Conservation (phyloP, 805 yeast species). For the Monosporozyma servazzii region DNA sequence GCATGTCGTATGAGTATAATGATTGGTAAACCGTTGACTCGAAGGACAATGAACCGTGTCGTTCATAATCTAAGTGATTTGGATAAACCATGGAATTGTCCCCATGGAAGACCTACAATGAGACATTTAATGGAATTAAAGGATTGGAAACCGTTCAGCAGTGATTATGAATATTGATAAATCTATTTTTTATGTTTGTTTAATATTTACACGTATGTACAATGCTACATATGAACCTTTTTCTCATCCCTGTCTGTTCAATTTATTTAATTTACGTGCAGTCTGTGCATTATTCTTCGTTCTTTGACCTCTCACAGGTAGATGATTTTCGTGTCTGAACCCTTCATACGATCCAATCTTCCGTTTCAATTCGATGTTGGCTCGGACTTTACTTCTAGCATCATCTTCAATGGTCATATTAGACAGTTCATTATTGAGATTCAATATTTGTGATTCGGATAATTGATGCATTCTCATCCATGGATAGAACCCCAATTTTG, state of each 20-base stretch:
- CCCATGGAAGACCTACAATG: slow-evolving; percentile 97
- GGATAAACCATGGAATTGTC: slow-evolving; percentile 94
- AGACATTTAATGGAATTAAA: slow-evolving; percentile 68
- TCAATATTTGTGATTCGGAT: slow-evolving; percentile 76
- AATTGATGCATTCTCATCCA: slow-evolving; percentile 90
- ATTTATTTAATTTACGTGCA: slow-evolving; percentile 74
- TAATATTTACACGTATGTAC: background rate
- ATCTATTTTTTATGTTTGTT: background rate
- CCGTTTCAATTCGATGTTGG: slow-evolving; percentile 71
- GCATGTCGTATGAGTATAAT: slow-evolving; percentile 91
- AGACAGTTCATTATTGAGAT: slow-evolving; percentile 78
- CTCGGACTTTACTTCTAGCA: slow-evolving; percentile 61
- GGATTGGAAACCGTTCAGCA: slow-evolving; percentile 36
- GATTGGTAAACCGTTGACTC: slow-evolving; percentile 71
- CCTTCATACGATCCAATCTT: slow-evolving; percentile 81
- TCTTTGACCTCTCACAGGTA: slow-evolving; percentile 81
- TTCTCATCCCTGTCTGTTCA: slow-evolving; percentile 58
- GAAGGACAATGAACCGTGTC: slow-evolving; percentile 53
- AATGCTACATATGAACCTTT: background rate
- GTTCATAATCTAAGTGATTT: slow-evolving; percentile 59
- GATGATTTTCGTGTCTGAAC: slow-evolving; percentile 75
- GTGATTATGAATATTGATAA: slow-evolving; percentile 31
- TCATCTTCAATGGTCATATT: slow-evolving; percentile 76
- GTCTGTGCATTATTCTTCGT: slow-evolving; percentile 87
- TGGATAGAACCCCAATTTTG: slow-evolving; percentile 86